phyloP scores from a whole-genome alignment of 2,329 filamentous ascomycete species.

The Beauveria scarabaeidicola region DNA sequence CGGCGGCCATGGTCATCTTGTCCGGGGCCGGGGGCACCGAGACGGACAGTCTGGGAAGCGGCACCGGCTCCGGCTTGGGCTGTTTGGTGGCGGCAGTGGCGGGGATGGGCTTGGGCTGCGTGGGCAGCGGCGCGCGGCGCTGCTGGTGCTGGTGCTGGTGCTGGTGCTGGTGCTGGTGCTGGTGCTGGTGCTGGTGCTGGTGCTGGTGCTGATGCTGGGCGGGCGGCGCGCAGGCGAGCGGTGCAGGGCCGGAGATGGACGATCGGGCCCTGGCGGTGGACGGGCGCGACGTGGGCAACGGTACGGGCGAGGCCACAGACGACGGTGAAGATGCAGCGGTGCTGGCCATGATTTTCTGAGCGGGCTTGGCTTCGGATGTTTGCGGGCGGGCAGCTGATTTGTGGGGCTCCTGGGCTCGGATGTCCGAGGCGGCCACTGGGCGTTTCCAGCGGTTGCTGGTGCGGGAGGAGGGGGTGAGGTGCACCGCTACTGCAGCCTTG shows the following conservation, averaged over 20 bases:
- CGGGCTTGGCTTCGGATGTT: conserved; percentile 5
- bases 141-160: conserved; percentile 11
- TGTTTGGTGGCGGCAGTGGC: conserved; percentile 22
- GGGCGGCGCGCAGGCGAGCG: conserved; percentile 12
- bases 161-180: conserved; percentile 14
- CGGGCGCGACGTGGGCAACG: conserved; percentile 13
- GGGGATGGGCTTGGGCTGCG: conserved; percentile 19
- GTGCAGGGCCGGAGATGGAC: neutral
- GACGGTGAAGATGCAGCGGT: conserved; percentile 15
- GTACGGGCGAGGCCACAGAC: conserved; percentile 18
- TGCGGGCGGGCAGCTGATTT: conserved; percentile 11
- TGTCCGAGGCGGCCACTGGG: conserved; percentile 9
- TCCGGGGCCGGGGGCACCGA: conserved; percentile 25
- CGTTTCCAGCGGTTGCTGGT: neutral
- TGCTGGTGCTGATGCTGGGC: conserved; percentile 13
- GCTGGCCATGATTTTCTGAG: conserved; percentile 14
- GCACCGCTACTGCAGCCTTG: conserved; percentile 6
- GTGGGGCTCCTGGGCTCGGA: conserved; percentile 10
- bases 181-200: conserved; percentile 13
- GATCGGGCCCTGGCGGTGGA: neutral
- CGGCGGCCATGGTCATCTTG: conserved; percentile 40
- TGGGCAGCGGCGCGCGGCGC: conserved; percentile 22
- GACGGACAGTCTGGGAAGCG: conserved; percentile 24
- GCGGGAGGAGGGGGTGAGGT: neutral
- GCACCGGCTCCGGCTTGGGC: conserved; percentile 12